A percentile compares a stretch with the other conserved stretches of the same genome.
Conservation (phyloP, 2,329 filamentous ascomycete species). For the Calonectria hawksworthii region DNA sequence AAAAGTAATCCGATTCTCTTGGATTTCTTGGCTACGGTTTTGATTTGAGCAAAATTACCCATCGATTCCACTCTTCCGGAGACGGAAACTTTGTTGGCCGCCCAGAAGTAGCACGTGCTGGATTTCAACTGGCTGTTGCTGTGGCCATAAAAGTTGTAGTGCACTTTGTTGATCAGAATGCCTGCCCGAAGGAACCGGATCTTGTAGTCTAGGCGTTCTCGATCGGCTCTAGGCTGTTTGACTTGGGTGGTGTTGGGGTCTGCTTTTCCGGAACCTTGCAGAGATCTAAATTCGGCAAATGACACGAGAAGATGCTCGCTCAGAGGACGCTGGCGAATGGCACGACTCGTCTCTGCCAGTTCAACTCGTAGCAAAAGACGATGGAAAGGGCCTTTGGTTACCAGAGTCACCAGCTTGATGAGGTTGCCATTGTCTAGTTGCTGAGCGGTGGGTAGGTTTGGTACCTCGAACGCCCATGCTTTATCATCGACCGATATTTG, state of each 20-base stretch:
- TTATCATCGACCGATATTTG: not conserved
- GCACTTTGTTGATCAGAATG: conserved; percentile 51
- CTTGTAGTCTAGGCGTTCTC: conserved; percentile 54
- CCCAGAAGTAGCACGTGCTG: conserved; percentile 55
- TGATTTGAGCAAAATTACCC: not conserved
- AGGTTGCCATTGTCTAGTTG: not conserved
- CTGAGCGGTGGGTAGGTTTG: not conserved
- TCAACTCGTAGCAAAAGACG: not conserved
- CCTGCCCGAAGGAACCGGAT: conserved; percentile 50
- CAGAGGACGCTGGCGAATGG: not conserved
- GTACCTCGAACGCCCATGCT: not conserved
- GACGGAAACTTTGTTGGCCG: conserved; percentile 20
- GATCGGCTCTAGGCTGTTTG: conserved; percentile 43
- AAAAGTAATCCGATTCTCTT: conserved; percentile 2
- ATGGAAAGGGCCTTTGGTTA: not conserved
- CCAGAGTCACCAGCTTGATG: not conserved
- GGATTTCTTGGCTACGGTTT: not conserved
- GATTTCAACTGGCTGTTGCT: conserved; percentile 60
- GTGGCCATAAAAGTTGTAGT: conserved; percentile 59
- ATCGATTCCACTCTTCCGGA: not conserved
- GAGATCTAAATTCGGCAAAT: not conserved
- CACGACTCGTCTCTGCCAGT: not conserved
- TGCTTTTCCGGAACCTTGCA: not conserved
- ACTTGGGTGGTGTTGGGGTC: not conserved
- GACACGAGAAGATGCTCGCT: not conserved